Evolutionary conservation across 108 stramenopile genomes (phyloP), one percentile per base, ranked within the genome.

Genomic region (Cyclotella choctawhatcheeana): DNA sequence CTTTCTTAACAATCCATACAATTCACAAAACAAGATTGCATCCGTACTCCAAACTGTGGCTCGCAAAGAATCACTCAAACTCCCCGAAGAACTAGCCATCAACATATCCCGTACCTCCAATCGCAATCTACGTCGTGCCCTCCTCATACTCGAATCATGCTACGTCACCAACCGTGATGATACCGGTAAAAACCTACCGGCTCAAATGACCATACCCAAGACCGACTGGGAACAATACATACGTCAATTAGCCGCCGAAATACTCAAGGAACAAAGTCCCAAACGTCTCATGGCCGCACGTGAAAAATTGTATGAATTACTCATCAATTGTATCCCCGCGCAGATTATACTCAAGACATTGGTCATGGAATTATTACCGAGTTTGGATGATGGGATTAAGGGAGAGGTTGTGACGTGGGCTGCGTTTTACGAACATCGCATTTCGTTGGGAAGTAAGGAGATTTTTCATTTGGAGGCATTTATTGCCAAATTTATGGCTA

Each of bases 381-480:
- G 83, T 40, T 69, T 98, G 33, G 97, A 98, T 74, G 96, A 96
- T 67, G 48, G 50, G 8, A 82, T 99, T 31, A 97, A 97, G 78
- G 79, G 79, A 27, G 88, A 98, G 62, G 93, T 99, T 12, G 65
- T 95, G 22, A 77, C 85, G 54, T 97, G 96, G 93, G 99, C 98
- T 1, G 95, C 97, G 8, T 97, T 97, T 76, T 99, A 98, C 79
- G 98, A 98, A 77, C 96, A 97, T 71, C 90, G 97, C 14, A 75
- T 99, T 58, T 80, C 84, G 20, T 69, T 79, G 82, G 98, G 99
- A 33, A 85, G 87, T 77, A 99, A 99, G 84, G 98, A 99, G 53
- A 97, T 99, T 30, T 96, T 98, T 82, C 99, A 99, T 82, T 77
- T 99, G 61, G 99, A 99, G 76, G 98, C 99, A 3, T 99, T 99